Evolutionary conservation across 1,284 basidiomycete species (phyloP), one percentile per base, ranked within the genome.

Genomic region (Xanthoconium separans): DNA sequence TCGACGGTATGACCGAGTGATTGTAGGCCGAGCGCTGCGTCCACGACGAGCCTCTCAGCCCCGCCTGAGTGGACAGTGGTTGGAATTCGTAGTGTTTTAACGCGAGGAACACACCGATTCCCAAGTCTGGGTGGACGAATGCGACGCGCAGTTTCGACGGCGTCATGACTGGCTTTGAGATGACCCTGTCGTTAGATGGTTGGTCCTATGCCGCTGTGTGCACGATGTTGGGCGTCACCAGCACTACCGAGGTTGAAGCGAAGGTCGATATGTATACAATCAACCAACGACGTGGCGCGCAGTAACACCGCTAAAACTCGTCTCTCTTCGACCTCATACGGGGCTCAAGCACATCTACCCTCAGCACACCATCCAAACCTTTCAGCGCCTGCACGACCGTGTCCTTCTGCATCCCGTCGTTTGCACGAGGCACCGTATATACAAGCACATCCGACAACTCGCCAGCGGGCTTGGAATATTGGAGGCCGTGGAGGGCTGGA

Each of bases 41-140:
- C 96, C n/a, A 98, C 95, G 1, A 99, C 87, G 10, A 98, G 81
- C 43, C 95, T 81, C 72, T 99, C 96, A 1, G 96, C 96, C 13
- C 96, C 96, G 61, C 95, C 95, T 96, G 61, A 15, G 11, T 12
- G 27, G 6, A 27, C 4, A 27, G n/a, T 47, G 22, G 9, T 42
- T 43, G 41, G 41, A 27, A 45, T 22, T 3, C 10, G 16, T 18
- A 5, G 22, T 1, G 29, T 24, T 22, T 6, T 12, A 8, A 10
- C 4, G 12, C 16, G 41, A 47, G 6, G 9, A 47, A 62, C 81
- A 59, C 60, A 91, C 95, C 95, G 51, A 98, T 96, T 48, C 95
- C 95, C 5, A 98, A 78, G 75, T 98, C 95, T 24, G 95, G 95
- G 70, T 98, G 95, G 52, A 98, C 79, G 73, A 98, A 95, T 4